These are phyloP conservation scores for Helotiales sp. DNA, from an alignment of 2,329 filamentous ascomycete genomes.

Conservation along the genomic window DNA sequence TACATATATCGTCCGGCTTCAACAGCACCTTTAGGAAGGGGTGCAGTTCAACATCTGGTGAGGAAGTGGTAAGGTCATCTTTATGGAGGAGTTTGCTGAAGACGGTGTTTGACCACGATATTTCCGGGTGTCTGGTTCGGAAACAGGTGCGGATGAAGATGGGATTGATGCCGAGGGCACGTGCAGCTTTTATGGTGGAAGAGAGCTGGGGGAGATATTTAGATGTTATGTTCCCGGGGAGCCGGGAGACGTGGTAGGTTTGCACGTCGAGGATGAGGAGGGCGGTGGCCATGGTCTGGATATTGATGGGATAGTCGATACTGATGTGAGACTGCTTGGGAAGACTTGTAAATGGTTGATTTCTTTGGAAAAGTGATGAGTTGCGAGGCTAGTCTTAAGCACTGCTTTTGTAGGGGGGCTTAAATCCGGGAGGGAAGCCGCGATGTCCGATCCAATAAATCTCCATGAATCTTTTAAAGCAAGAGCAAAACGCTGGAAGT, in stretches of 20 bases:
- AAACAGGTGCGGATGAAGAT: slow-evolving; percentile 38
- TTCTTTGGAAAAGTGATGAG: background rate
- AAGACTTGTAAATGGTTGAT: background rate
- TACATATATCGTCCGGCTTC: background rate
- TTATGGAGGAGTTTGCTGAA: slow-evolving; percentile 25
- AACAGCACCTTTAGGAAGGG: background rate
- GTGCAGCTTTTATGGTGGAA: slow-evolving; percentile 28
- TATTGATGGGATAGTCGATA: too few species aligned
- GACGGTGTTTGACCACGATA: slow-evolving; percentile 29
- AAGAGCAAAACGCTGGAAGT: too few species aligned
- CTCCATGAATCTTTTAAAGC: too few species aligned
- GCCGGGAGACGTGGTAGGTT: slow-evolving; percentile 30
- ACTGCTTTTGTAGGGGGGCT: background rate
- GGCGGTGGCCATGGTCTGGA: slow-evolving; percentile 26
- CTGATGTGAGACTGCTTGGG: too few species aligned
- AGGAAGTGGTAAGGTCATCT: background rate
- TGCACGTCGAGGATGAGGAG: slow-evolving; percentile 40
- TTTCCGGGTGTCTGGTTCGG: slow-evolving; percentile 36
- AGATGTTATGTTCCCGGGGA: slow-evolving; percentile 16
- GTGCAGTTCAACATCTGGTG: background rate
- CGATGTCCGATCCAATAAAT: too few species aligned
- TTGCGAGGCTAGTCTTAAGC: background rate
- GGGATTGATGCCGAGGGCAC: slow-evolving; percentile 27
- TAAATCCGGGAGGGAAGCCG: background rate
- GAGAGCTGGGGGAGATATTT: slow-evolving; percentile 27